Conservation (phyloP, 805 yeast genomes). For the Ogataea saltuana region DNA sequence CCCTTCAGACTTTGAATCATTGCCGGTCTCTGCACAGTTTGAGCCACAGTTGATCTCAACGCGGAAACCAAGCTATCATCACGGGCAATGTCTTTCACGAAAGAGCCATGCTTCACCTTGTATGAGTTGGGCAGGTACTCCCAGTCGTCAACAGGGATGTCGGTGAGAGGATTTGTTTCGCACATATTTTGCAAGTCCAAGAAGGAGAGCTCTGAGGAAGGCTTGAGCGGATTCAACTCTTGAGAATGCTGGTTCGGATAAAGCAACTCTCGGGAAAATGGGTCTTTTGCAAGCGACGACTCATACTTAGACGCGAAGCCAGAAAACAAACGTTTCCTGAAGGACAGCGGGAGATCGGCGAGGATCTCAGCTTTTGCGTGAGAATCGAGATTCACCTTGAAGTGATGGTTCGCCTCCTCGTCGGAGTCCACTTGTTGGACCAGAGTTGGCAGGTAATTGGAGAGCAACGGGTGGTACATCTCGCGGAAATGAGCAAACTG, state of each 20-base stretch:
- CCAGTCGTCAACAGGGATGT: conserved; percentile 36
- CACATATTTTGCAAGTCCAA: conserved; percentile 27
- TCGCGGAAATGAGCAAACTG: conserved; percentile 68
- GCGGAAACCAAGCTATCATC: conserved; percentile 39
- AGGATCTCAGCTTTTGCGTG: conserved; percentile 41
- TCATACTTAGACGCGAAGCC: conserved; percentile 24
- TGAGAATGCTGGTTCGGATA: conserved; percentile 9
- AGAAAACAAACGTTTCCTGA: conserved; percentile 42
- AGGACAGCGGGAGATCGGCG: conserved; percentile 52
- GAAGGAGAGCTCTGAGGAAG: conserved; percentile 24
- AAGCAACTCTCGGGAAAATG: conserved; percentile 31
- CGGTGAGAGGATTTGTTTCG: conserved; percentile 16
- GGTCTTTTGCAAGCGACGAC: conserved; percentile 32
- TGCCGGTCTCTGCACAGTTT: conserved; percentile 70
- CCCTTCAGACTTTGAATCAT: conserved; percentile 80
- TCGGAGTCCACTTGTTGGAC: conserved; percentile 25
- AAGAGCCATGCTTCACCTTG: conserved; percentile 33
- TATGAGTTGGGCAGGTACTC: conserved; percentile 33
- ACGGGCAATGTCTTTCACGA: conserved; percentile 43
- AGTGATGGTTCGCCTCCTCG: conserved; percentile 22
- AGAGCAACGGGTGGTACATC: conserved; percentile 70
- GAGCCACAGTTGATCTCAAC: conserved; percentile 43
- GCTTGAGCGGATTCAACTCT: conserved; percentile 17
- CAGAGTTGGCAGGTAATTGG: conserved; percentile 40
- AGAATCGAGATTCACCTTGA: conserved; percentile 35